Percentiles rank a stretch among this genome's conserved stretches.
phyloP scores from a whole-genome alignment of 208 protist genomes.

The Crithidia expoeki region DNA sequence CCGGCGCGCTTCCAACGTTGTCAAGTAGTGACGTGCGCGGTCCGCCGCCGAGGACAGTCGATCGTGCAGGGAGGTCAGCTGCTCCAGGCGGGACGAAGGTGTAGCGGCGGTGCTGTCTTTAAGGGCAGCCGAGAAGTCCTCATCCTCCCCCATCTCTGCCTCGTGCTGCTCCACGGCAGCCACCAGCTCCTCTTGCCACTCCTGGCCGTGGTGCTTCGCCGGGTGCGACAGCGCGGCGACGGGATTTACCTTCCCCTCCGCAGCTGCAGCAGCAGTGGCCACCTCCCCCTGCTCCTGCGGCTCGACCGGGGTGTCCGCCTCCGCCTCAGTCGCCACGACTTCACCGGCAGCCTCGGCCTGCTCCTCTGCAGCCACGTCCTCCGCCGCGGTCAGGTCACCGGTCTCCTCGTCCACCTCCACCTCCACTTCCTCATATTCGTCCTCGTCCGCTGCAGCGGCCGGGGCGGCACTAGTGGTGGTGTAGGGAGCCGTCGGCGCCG shows the following conservation, averaged over 20 bases:
- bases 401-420: constrained; percentile 40
- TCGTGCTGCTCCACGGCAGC: constrained; percentile 41
- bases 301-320: constrained; percentile 12
- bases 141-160: constrained; percentile 30
- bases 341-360: constrained; percentile 6
- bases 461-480: constrained; percentile 20
- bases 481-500: background rate
- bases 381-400: constrained; percentile 21
- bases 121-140: constrained; percentile 27
- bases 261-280: background rate
- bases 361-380: constrained; percentile 17
- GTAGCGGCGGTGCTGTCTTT: constrained; percentile 18
- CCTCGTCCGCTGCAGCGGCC: constrained; percentile 16
- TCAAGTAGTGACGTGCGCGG: constrained; percentile 37
- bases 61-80: constrained; percentile 41
- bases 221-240: background rate
- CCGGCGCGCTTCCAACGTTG: constrained; percentile 28
- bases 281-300: background rate
- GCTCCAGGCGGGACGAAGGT: constrained; percentile 28
- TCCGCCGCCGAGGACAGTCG: constrained; percentile 51
- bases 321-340: constrained; percentile 10
- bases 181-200: constrained; percentile 32
- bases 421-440: constrained; percentile 38
- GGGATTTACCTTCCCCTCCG: no score
- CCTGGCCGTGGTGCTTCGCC: constrained; percentile 11